A percentile compares a stretch with the other conserved stretches of the same genome.
These are phyloP conservation scores for Pleomassaria siparia DNA, from an alignment of 2,329 filamentous ascomycete genomes.

Conservation along the genomic window DNA sequence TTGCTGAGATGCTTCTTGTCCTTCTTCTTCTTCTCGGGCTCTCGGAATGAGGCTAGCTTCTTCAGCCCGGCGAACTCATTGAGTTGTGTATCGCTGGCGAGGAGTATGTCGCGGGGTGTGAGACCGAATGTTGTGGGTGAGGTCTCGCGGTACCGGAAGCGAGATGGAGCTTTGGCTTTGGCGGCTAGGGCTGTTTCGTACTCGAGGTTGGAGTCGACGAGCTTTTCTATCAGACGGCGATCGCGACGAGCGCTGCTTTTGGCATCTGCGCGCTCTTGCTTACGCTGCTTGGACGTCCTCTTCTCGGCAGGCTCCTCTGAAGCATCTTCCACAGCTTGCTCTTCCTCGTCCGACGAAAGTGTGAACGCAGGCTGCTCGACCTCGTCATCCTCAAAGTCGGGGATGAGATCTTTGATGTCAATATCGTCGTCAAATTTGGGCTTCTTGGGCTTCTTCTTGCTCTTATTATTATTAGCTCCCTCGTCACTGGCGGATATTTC, in stretches of 20 bases:
- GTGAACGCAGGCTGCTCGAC: conserved; percentile 72
- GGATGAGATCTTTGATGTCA: conserved; percentile 89
- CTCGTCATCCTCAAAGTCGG: conserved; percentile 77
- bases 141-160: conserved; percentile 92
- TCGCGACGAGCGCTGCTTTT: conserved; percentile 79
- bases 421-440: conserved; percentile 96
- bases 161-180: conserved; percentile 53
- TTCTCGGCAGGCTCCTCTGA: conserved; percentile 24
- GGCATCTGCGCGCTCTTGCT: conserved; percentile 52
- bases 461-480: conserved; percentile 42
- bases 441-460: conserved; percentile 69
- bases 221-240: conserved; percentile 77
- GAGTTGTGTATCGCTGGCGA: conserved; percentile 79
- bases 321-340: conserved; percentile 46
- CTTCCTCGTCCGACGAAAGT: conserved; percentile 57
- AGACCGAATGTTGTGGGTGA: conserved; percentile 88
- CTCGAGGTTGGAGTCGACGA: conserved; percentile 80
- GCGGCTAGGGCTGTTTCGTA: conserved; percentile 64
- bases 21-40: conserved; percentile 82
- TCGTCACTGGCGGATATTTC: conserved; percentile 57
- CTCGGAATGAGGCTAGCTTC: conserved; percentile 88
- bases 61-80: conserved; percentile 93
- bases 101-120: conserved; percentile 85
- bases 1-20: conserved; percentile 89
- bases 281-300: conserved; percentile 47